phyloP scores from a whole-genome alignment of 176 grass and related monocot genomes.

The Olyra latifolia region DNA sequence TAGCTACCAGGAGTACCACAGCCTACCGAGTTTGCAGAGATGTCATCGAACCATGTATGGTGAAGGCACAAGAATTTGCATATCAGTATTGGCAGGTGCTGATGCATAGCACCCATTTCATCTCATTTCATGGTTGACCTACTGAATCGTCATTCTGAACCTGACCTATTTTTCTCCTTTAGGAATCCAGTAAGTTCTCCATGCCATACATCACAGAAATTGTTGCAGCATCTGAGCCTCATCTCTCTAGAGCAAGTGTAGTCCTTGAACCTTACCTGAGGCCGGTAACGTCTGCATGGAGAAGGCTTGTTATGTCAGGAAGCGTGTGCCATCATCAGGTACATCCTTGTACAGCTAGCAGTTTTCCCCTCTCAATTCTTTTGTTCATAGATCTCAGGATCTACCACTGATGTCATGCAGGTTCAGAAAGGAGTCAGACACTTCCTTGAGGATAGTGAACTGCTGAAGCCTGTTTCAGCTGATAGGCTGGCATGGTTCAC shows the following conservation, averaged over 20 bases:
- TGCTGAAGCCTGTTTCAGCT: neutral
- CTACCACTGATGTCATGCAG: neutral
- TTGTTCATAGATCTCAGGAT: neutral
- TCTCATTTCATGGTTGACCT: neutral
- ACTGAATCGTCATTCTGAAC: neutral
- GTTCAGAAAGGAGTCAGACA: constrained; percentile 15
- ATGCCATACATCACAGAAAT: neutral
- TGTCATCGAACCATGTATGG: neutral
- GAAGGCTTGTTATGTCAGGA: neutral
- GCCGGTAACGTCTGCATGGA: constrained; percentile 2
- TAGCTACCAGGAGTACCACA: neutral
- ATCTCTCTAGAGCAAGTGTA: neutral
- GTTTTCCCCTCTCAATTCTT: neutral
- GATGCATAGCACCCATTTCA: neutral
- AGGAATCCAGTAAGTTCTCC: constrained; percentile 15
- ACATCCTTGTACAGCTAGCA: neutral
- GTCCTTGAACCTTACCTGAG: constrained; percentile 9
- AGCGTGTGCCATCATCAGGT: constrained; percentile 26
- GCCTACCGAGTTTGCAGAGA: constrained; percentile 26
- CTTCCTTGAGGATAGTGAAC: neutral
- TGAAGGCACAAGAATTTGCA: neutral
- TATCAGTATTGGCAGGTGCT: constrained; percentile 34
- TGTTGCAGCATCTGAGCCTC: constrained; percentile 9
- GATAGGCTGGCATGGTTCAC: constrained; percentile 2
- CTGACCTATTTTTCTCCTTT: neutral